phyloP scores from a whole-genome alignment of 75 land plant genomes.

The Pseudotsuga menziesii region DNA sequence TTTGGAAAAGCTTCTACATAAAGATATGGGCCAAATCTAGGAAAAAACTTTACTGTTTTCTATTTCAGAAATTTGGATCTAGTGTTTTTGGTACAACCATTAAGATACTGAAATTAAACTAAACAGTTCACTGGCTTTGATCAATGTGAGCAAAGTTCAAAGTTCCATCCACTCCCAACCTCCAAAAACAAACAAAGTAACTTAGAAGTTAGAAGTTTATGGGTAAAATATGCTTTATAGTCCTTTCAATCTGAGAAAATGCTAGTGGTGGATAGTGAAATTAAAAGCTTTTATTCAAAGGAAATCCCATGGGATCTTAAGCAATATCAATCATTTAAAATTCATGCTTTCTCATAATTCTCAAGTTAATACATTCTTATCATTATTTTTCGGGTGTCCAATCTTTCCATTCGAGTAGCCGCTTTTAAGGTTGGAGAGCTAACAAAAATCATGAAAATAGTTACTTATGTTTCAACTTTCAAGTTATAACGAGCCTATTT shows the following conservation, averaged over 20 bases:
- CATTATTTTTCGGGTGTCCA: background rate
- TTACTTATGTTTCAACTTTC: background rate
- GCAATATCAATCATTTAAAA: background rate
- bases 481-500: background rate
- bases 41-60: background rate
- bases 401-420: background rate
- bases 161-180: background rate
- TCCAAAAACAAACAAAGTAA: background rate
- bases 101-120: background rate
- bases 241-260: background rate
- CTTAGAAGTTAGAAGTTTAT: background rate
- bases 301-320: background rate
- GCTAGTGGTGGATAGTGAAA: background rate
- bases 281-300: background rate
- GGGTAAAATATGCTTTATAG: too few relatives aligned
- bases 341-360: background rate
- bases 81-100: background rate
- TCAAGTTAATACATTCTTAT: too few relatives aligned
- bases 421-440: background rate
- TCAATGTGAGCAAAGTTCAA: background rate
- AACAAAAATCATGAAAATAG: too few relatives aligned
- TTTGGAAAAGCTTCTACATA: background rate
- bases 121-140: background rate
- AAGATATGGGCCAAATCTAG: background rate
- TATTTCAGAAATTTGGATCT: background rate